Evolutionary conservation across 176 grass and related monocot species (phyloP).

Genomic region (Oryza australiensis): DNA sequence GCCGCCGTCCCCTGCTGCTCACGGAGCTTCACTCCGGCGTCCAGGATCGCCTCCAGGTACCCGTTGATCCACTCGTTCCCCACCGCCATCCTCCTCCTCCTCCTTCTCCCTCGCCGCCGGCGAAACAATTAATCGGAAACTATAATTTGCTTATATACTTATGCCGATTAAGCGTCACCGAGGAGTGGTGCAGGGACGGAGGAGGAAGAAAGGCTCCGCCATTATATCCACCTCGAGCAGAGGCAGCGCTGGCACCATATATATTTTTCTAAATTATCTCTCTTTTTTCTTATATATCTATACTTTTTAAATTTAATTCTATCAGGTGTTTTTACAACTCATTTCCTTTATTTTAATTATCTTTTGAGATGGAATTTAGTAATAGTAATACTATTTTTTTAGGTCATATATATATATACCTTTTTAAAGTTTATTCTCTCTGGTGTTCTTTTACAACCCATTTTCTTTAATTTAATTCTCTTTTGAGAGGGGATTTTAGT

Average conservation of each 20-base stretch:
- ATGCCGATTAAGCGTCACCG: not conserved
- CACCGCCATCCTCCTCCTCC: slow-evolving; percentile 24
- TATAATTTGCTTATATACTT: not conserved
- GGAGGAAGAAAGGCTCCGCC: too few species aligned
- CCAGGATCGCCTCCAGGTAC: slow-evolving; percentile 94
- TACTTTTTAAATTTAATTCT: too few species aligned
- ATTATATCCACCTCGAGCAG: slow-evolving; percentile 1
- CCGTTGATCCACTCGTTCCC: slow-evolving; percentile 97
- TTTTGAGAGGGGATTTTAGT: not conserved
- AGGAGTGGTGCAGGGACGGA: not conserved
- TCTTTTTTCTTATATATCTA: not conserved
- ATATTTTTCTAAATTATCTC: not conserved
- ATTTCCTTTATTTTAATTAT: too few species aligned
- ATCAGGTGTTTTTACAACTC: too few species aligned
- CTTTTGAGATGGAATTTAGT: too few species aligned
- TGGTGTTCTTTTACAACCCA: too few species aligned
- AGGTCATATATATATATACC: too few species aligned
- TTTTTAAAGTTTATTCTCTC: not conserved
- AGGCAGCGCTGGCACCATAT: not conserved
- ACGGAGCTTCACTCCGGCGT: slow-evolving; percentile 48
- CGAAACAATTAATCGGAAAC: not conserved
- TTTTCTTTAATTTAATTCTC: not conserved
- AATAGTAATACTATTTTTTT: too few species aligned
- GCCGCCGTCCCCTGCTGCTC: slow-evolving; percentile 29
- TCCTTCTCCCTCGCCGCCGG: not conserved